phyloP scores from a whole-genome alignment of 2,329 filamentous ascomycete species.

The Cercospora zeina region DNA sequence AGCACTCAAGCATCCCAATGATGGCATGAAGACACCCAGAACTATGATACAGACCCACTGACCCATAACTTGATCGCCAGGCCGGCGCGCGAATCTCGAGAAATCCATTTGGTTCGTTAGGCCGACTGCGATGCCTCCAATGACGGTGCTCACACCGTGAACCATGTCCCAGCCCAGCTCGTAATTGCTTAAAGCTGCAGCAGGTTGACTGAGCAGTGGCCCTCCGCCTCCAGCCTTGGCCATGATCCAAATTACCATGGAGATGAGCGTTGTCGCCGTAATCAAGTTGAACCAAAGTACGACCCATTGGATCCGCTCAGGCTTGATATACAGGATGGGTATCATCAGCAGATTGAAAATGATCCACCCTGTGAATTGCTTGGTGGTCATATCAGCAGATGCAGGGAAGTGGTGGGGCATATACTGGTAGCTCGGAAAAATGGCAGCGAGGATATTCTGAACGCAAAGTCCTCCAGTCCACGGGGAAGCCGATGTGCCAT shows the following conservation, averaged over 20 bases:
- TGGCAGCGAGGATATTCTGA: conserved; percentile 54
- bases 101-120: conserved; percentile 48
- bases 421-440: conserved; percentile 58
- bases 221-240: conserved; percentile 56
- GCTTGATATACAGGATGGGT: conserved; percentile 49
- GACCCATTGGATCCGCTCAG: conserved; percentile 45
- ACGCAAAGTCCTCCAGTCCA: conserved; percentile 61
- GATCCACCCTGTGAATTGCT: conserved; percentile 49
- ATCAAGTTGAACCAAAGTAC: conserved; percentile 49
- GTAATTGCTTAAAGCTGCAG: conserved; percentile 40
- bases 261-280: conserved; percentile 51
- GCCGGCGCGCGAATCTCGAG: conserved; percentile 40
- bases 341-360: conserved; percentile 50
- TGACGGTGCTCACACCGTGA: conserved; percentile 45
- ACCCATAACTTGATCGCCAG: conserved; percentile 49
- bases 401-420: conserved; percentile 55
- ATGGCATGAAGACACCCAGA: conserved; percentile 52
- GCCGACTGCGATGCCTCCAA: conserved; percentile 50
- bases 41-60: conserved; percentile 50
- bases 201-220: conserved; percentile 36
- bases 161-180: conserved; percentile 45
- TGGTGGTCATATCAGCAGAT: conserved; percentile 49
- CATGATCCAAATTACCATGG: conserved; percentile 61
- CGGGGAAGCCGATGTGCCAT: conserved; percentile 57
- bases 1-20: conserved; percentile 60